These are phyloP conservation scores for Penicillium ochrochloron DNA, from an alignment of 495 filamentous ascomycete genomes.

Conservation along the genomic window DNA sequence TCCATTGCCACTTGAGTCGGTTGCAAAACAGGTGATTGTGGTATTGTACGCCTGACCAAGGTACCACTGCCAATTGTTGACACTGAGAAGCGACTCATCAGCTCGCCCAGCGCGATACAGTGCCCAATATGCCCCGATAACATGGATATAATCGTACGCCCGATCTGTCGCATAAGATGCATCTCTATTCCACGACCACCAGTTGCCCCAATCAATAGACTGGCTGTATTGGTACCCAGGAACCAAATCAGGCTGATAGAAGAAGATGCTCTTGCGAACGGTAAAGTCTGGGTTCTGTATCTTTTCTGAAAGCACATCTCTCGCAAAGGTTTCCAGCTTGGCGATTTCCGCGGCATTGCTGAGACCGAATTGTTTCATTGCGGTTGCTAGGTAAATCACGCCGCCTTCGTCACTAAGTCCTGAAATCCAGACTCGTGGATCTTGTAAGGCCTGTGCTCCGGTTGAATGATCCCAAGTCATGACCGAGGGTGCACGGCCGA, in stretches of 20 bases:
- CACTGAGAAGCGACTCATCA: constrained; percentile 40
- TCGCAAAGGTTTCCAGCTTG: constrained; percentile 52
- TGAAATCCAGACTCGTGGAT: constrained; percentile 56
- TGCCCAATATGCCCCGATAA: constrained; percentile 54
- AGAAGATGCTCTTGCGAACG: constrained; percentile 57
- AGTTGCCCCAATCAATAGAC: constrained; percentile 43
- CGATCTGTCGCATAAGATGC: constrained; percentile 46
- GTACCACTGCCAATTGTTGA: constrained; percentile 52
- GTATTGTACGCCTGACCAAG: constrained; percentile 49
- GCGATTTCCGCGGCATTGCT: constrained; percentile 47
- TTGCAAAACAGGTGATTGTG: constrained; percentile 22
- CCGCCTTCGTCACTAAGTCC: constrained; percentile 59
- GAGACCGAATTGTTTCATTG: constrained; percentile 52
- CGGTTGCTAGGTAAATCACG: constrained; percentile 50
- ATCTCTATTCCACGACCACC: constrained; percentile 46
- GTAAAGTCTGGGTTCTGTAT: constrained; percentile 45
- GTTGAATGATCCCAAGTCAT: constrained; percentile 54
- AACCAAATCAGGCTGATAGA: constrained; percentile 46
- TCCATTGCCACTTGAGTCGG: constrained; percentile 22
- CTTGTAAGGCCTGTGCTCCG: constrained; percentile 46
- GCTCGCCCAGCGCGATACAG: constrained; percentile 53
- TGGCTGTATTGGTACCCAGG: constrained; percentile 43
- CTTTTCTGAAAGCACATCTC: constrained; percentile 44
- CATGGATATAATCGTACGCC: constrained; percentile 59
- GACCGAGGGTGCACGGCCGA: constrained; percentile 51